Base-by-base conservation (phyloP, 768 basidiomycete species). In the Suillus alpinus region DNA sequence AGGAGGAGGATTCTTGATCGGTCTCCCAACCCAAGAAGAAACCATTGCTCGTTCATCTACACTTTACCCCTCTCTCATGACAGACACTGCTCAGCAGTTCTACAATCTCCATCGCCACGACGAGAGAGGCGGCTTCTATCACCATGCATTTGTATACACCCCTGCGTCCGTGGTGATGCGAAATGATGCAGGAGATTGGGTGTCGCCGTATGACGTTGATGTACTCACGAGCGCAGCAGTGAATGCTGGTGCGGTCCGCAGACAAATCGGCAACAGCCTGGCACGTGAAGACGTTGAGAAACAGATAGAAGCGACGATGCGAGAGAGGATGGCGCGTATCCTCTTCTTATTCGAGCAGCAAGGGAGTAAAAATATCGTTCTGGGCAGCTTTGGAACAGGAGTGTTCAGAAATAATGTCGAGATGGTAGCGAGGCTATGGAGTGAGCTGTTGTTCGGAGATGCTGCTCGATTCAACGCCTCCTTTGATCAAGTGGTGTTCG, bases 371-470 rank as follows among this genome's bases (percentile, higher is more conserved):
- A 76, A 83, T 65, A 61, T 90, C 53, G 83, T 90, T 0, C 74
- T 90, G 31, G 88, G 88, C 18, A 84, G 83, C 62, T 90, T 88
- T 67, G 88, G 88, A n/a, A 88, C 87, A 0, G 88, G 88, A 16
- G 87, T 88, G 4, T 81, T 80, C 65, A 65, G 64, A 37, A 81
- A 81, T 65, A 65, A 73, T 34, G 73, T 79, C 20, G 58, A 59
- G 26, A 70, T 69, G 29, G 71, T 81, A 3, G 80, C 79, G 20
- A 63, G 64, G 31, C 71, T 78, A 40, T 80, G 80, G 80, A 73
- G 68, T 16, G 72, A 78, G 47, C 66, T 80, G 49, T 63, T 79
- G 29, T 61, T 68, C 1, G 69, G 56, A 3, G 67, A 69, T 12
- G 70, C 68, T 26, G 70, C 73, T 47, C 63, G 77, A n/a, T 81